Evolutionary conservation across 2,329 filamentous ascomycete genomes (phyloP), one percentile per base, ranked within the genome.

Genomic region (Westerdykella ornata): DNA sequence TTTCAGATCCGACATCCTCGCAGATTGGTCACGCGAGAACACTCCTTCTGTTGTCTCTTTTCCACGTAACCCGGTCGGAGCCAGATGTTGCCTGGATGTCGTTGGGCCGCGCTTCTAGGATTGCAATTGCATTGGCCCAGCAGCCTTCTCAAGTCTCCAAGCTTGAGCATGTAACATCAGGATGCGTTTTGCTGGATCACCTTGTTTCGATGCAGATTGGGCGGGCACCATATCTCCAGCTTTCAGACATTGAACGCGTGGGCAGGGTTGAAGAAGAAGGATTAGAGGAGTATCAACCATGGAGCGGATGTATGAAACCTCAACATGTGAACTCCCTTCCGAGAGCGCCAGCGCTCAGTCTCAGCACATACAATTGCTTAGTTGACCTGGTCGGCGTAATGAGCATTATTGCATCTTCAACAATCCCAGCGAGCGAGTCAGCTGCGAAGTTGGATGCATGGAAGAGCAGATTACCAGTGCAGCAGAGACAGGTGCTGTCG

Each of bases 251-350:
- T 18, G 61, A 68, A n/a, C 60, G 63, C 29, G 57, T 72, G 20
- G 72, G 73, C 8, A 61, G 66, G 2, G 66, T 84, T 2, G 71
- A 77, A 18, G 81, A 85, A 59, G 80, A 84, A 51, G 81, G 81
- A 1, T 66, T 82, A 15, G 84, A 87, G 54, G 82, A 87, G 65
- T 87, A 83, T 83, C 79, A 84, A 49, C 78, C 81, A 1, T 88
- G 84, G 84, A 71, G 72, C 14, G 76, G 80, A 18, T 70, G 71
- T 44, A 52, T 70, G 42, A 62, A 66, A 47, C 65, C 67, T 31
- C 28, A 37, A 42, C 22, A 40, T 43, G n/a, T 41, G 42, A 29
- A 45, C 49, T 29, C 46, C 47, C 22, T 26, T 22, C 49, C 52
- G 33, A 51, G 55, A 34, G 49, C 49, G 16, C 63, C 63, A 5